Evolutionary conservation across 768 basidiomycete species (phyloP).

Genomic region (Boletus speciosus): DNA sequence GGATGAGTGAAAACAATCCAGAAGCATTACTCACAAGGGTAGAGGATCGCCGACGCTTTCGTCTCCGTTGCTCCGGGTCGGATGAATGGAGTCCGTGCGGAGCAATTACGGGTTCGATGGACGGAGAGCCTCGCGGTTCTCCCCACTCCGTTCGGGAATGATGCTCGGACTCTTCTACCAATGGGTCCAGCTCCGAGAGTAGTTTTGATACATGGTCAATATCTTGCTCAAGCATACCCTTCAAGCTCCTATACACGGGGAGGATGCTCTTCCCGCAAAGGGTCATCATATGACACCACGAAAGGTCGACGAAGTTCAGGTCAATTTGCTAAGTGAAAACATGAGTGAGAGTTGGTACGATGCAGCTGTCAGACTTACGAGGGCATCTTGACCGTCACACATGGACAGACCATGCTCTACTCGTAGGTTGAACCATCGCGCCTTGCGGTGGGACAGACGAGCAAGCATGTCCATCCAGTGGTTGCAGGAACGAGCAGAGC

Average conservation of each 20-base stretch:
- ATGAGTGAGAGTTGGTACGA: neutral
- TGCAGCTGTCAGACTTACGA: constrained; percentile 7
- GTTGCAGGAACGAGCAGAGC: too few species aligned
- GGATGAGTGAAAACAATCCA: neutral
- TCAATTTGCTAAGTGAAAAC: neutral
- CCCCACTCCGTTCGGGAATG: neutral
- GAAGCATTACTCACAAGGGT: neutral
- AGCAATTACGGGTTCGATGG: neutral
- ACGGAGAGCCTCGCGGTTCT: constrained; percentile 1
- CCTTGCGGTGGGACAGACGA: constrained; percentile 7
- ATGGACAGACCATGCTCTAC: neutral
- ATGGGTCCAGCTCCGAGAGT: constrained; percentile 39
- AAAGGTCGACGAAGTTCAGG: constrained; percentile 8
- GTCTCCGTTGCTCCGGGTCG: constrained; percentile 6
- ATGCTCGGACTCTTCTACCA: constrained; percentile 8
- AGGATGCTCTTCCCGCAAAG: constrained; percentile 30
- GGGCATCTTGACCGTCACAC: neutral
- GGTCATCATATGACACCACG: constrained; percentile 29
- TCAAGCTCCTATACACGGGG: constrained; percentile 32
- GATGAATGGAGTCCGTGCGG: neutral
- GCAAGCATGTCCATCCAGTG: neutral
- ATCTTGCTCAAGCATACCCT: constrained; percentile 32
- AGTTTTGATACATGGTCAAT: constrained; percentile 41
- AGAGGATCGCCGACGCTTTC: constrained; percentile 14
- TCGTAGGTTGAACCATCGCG: constrained; percentile 9